Evolutionary conservation across 1,284 basidiomycete species (phyloP).

Genomic region (Leccinum subrobustum): DNA sequence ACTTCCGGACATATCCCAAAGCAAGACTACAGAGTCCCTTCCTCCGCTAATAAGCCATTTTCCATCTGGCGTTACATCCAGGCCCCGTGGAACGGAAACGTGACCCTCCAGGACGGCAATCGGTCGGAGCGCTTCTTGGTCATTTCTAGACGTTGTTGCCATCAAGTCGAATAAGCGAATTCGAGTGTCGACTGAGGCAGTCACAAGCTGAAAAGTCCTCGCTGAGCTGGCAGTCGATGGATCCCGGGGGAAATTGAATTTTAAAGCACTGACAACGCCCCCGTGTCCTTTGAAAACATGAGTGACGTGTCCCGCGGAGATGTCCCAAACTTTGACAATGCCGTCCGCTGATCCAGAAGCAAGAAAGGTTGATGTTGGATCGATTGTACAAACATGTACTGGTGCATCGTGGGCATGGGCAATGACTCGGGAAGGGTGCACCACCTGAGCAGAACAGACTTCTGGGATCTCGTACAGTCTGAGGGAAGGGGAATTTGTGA

Average conservation of each 20-base stretch:
- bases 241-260: constrained; percentile 74
- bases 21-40: constrained; percentile 84
- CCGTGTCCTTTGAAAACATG: constrained; percentile 97
- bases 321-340: constrained; percentile 96
- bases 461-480: constrained; percentile 64
- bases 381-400: constrained; percentile 83
- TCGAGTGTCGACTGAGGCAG: constrained; percentile 85
- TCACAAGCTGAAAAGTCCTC: constrained; percentile 77
- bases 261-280: constrained; percentile 88
- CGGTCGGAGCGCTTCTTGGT: constrained; percentile 62
- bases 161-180: constrained; percentile 90
- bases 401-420: constrained; percentile 89
- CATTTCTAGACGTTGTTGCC: constrained; percentile 54
- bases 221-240: constrained; percentile 47
- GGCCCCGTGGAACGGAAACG: constrained; percentile 85
- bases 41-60: constrained; percentile 87
- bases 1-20: constrained; percentile 66
- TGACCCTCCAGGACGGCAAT: constrained; percentile 86
- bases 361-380: constrained; percentile 87
- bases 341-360: constrained; percentile 97
- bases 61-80: constrained; percentile 84
- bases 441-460: constrained; percentile 42
- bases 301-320: constrained; percentile 84
- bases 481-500: constrained; percentile 70
- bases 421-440: constrained; percentile 71